Conservation (phyloP, 805 yeast species). For the Pichia paraexigua region DNA sequence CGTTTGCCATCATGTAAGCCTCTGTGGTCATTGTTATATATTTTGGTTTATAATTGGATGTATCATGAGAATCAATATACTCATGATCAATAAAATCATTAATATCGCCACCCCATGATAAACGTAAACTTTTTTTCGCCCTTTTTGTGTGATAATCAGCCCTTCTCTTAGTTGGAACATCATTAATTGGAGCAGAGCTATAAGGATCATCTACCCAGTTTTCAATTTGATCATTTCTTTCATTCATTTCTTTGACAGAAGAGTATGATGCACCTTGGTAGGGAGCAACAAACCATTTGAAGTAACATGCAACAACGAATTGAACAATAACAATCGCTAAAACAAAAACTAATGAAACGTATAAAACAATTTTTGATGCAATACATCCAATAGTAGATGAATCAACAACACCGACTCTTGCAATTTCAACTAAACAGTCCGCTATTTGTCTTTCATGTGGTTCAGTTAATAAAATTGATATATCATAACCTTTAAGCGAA, state of each 20-base stretch:
- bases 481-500: constrained; percentile 66
- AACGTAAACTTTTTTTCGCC: constrained; percentile 28
- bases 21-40: constrained; percentile 64
- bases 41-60: constrained; percentile 31
- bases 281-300: constrained; percentile 73
- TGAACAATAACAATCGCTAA: constrained; percentile 70
- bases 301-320: constrained; percentile 81
- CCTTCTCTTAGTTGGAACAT: constrained; percentile 44
- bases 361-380: constrained; percentile 78
- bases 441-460: constrained; percentile 65
- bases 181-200: constrained; percentile 42
- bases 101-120: constrained; percentile 34
- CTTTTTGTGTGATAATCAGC: constrained; percentile 35
- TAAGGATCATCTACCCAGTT: constrained; percentile 72
- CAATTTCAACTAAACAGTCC: constrained; percentile 74
- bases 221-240: constrained; percentile 63
- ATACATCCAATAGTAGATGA: constrained; percentile 89
- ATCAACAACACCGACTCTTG: constrained; percentile 85
- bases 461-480: constrained; percentile 63
- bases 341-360: constrained; percentile 76
- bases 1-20: constrained; percentile 28
- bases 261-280: constrained; percentile 65
- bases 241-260: constrained; percentile 50
- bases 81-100: constrained; percentile 21
- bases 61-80: background rate